These are phyloP conservation scores for Nakaseomyces nivariensis DNA, from an alignment of 1,139 yeast species.

Conservation along the genomic window DNA sequence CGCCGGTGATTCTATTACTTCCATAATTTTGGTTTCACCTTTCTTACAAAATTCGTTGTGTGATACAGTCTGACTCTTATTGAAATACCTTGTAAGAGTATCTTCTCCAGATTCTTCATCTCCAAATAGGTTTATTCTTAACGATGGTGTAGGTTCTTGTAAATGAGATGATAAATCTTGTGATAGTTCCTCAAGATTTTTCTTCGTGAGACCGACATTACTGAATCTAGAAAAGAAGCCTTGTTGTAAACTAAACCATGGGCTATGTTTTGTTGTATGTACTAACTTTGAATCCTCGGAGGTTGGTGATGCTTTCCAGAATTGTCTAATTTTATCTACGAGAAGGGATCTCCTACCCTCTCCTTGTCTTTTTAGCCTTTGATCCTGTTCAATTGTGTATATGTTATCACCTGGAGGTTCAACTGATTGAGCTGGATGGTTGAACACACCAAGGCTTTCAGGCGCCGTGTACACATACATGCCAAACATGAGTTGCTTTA, in stretches of 20 bases:
- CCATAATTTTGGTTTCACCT: background rate
- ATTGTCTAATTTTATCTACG: background rate
- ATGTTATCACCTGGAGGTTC: slow-evolving; percentile 1
- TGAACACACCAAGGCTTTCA: background rate
- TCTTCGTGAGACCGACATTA: background rate
- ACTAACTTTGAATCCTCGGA: background rate
- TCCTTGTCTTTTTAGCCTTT: background rate
- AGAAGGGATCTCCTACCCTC: background rate
- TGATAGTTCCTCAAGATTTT: background rate
- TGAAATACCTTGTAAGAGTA: background rate
- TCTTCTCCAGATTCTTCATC: background rate
- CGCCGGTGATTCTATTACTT: background rate
- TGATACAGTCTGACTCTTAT: background rate
- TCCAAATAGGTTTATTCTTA: background rate
- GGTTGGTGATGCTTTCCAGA: background rate
- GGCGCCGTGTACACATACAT: slow-evolving; percentile 1
- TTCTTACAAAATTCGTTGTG: background rate
- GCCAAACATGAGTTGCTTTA: background rate
- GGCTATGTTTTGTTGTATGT: background rate
- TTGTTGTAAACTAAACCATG: background rate
- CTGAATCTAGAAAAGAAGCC: background rate
- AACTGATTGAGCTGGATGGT: slow-evolving; percentile 1
- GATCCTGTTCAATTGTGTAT: background rate
- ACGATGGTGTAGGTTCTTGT: background rate
- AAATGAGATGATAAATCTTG: background rate